phyloP scores from a whole-genome alignment of 768 basidiomycete species.

The Suillus clintonianus region DNA sequence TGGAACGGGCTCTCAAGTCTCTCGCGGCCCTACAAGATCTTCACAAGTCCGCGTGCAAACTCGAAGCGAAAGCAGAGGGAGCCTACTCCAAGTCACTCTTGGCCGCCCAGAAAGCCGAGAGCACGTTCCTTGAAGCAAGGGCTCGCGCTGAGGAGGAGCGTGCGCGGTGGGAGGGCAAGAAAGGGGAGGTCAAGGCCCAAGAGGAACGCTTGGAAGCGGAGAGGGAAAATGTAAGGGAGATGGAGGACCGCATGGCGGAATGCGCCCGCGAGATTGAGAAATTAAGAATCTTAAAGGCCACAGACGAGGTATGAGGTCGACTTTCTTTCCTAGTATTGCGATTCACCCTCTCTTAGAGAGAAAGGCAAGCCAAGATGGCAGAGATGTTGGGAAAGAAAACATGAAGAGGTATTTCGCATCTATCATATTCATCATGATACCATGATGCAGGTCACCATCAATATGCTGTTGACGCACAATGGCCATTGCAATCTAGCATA shows the following conservation, averaged over 20 bases:
- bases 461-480: not conserved
- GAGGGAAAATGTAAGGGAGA: constrained; percentile 54
- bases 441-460: not conserved
- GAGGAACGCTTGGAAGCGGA: constrained; percentile 51
- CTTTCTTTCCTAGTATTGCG: not conserved
- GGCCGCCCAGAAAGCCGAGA: constrained; percentile 64
- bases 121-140: constrained; percentile 61
- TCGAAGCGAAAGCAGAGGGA: constrained; percentile 59
- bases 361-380: constrained; percentile 53
- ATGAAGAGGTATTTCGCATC: not conserved
- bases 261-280: constrained; percentile 77
- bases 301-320: constrained; percentile 52
- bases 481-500: not conserved
- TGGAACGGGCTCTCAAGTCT: constrained; percentile 62
- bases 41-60: constrained; percentile 69
- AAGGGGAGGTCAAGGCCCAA: constrained; percentile 48
- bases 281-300: constrained; percentile 61
- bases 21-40: constrained; percentile 67
- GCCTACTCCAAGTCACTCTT: constrained; percentile 54
- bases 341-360: constrained; percentile 37
- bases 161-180: constrained; percentile 53
- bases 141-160: constrained; percentile 53
- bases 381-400: constrained; percentile 30
- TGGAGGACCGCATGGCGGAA: constrained; percentile 63
- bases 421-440: not conserved